Evolutionary conservation across 1,284 basidiomycete genomes (phyloP).

Genomic region (Tausonia pullulans): DNA sequence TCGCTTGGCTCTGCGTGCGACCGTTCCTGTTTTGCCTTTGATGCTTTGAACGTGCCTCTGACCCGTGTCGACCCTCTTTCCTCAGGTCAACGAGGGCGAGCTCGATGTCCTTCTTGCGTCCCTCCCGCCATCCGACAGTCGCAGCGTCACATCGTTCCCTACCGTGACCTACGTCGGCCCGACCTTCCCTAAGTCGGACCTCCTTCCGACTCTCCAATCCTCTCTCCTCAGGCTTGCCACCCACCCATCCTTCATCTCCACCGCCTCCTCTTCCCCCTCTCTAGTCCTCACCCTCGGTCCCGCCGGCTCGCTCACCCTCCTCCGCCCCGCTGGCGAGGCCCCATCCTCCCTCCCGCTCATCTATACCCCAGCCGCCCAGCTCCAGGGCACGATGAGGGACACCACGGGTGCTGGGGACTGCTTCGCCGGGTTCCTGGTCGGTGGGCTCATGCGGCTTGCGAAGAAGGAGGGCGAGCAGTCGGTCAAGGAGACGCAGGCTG

Average conservation of each 20-base stretch:
- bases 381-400: constrained; percentile 28
- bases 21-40: too few species aligned
- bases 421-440: constrained; percentile 35
- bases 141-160: neutral
- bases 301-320: constrained; percentile 28
- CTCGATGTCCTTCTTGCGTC: constrained; percentile 26
- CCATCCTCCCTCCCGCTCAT: constrained; percentile 9
- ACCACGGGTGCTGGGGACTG: constrained; percentile 37
- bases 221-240: neutral
- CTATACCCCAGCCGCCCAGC: constrained; percentile 26
- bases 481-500: neutral
- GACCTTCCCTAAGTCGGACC: neutral
- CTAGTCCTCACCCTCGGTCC: constrained; percentile 31
- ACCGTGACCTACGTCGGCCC: neutral
- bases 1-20: constrained; percentile 39
- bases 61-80: too few species aligned
- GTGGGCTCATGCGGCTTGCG: constrained; percentile 27
- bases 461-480: neutral
- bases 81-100: constrained; percentile 42
- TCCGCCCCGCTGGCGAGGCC: constrained; percentile 8
- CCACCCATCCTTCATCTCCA: constrained; percentile 3
- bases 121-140: neutral
- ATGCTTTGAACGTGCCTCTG: too few species aligned
- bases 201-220: constrained; percentile 21
- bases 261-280: constrained; percentile 13